These are phyloP conservation scores for Saccharomycopsis schoenii DNA, from an alignment of 805 yeast genomes.

Conservation along the genomic window DNA sequence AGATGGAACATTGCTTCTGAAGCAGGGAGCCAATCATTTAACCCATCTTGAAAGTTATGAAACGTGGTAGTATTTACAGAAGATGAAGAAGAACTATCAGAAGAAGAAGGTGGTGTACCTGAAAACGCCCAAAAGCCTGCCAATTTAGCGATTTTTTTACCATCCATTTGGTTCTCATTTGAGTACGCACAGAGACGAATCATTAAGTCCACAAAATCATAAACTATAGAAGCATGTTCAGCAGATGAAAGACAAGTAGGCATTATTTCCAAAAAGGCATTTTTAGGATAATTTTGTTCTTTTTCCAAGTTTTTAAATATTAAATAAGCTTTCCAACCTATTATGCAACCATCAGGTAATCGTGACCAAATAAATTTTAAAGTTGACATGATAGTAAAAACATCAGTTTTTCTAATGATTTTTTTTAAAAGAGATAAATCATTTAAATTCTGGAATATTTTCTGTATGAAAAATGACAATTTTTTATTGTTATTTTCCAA, in stretches of 20 bases:
- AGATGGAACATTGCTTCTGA: slow-evolving; percentile 82
- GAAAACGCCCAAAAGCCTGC: slow-evolving; percentile 83
- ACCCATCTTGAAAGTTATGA: slow-evolving; percentile 51
- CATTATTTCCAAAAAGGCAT: slow-evolving; percentile 72
- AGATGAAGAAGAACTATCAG: slow-evolving; percentile 11
- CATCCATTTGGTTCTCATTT: slow-evolving; percentile 66
- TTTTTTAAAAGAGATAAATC: slow-evolving; percentile 25
- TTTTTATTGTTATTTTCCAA: slow-evolving; percentile 43
- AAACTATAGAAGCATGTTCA: slow-evolving; percentile 82
- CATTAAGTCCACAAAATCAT: slow-evolving; percentile 55
- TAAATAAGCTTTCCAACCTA: slow-evolving; percentile 79
- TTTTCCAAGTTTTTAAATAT: slow-evolving; percentile 57
- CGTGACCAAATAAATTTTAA: slow-evolving; percentile 84
- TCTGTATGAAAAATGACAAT: slow-evolving; percentile 45
- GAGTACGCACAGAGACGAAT: slow-evolving; percentile 73
- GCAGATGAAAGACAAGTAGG: slow-evolving; percentile 77
- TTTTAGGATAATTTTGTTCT: slow-evolving; percentile 55
- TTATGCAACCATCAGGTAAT: slow-evolving; percentile 64
- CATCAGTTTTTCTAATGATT: slow-evolving; percentile 46
- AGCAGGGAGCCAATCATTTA: slow-evolving; percentile 68
- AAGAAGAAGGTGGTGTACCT: slow-evolving; percentile 24
- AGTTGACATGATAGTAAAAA: slow-evolving; percentile 60
- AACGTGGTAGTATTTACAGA: slow-evolving; percentile 5
- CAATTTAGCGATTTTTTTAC: slow-evolving; percentile 70
- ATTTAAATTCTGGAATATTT: slow-evolving; percentile 33